Evolutionary conservation across 192 early-diverging fungal species (phyloP), one percentile per base, ranked within the genome.

Genomic region (Entomortierella parvispora): DNA sequence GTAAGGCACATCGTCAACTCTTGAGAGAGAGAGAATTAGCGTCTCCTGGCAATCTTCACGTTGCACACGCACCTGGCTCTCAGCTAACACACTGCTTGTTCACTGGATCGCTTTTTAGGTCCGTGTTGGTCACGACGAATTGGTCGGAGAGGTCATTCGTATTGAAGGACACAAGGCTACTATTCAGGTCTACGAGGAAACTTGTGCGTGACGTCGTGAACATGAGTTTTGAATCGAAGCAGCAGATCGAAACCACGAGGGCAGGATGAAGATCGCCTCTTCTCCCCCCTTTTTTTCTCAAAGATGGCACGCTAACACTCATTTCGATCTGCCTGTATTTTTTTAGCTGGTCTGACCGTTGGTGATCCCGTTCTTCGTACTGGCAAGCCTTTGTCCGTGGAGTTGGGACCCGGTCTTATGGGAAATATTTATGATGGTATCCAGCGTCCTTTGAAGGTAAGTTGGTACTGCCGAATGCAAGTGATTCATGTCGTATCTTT

Each of bases 161-260:
- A 94, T 99, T 69, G 98, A 99, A 45, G 91, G 94, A 63, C 95
- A 98, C 82, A 99, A 99, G 86, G 95, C 96, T n/a, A 99, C 98
- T 25, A 92, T 99, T 70, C 98, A 99, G 85, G 98, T 99, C 23
- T 99, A 99, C 87, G 98, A 99, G 70, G 98, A 99, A 80, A 99
- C 98, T 49, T 91, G 93, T 94, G 80, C 43, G 79, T 81, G 25
- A 52, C 23, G 3, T 4, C 57, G 9, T 34, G 48, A 15, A 11
- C 32, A 37, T 14, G 37, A 34, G 17, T 33, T 51, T 2, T 11
- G 28, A 33, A 23, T 52, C 31, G 37, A 40, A 12, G 12, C 37
- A 40, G 37, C 37, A 40, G 37, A 40, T 40, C 37, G 37, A 40
- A 40, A 40, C 37, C 37, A 40, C 37, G 37, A 40, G 37, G 37